Evolutionary conservation across 768 basidiomycete genomes (phyloP), one percentile per base, ranked within the genome.

Genomic region (Rickenella mellea): DNA sequence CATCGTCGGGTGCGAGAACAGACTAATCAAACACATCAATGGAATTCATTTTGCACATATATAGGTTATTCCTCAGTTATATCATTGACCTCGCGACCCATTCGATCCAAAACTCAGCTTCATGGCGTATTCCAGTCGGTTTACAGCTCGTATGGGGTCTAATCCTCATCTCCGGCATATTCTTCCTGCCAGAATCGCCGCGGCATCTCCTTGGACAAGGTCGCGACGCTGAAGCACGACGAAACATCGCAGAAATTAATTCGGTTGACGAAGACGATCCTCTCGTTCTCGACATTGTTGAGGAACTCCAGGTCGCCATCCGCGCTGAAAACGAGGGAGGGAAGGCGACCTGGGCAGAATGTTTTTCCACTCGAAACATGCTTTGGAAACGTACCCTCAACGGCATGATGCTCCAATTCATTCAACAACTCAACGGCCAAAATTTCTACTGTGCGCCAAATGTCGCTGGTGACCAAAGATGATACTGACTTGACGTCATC

Each of bases 391-490:
- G 85, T 41, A 87, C 83, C 11, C 55, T 66, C 26, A 86, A 85
- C 46, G 83, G 84, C n/a, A 83, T 84, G 78, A 83, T 84, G 78
- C 58, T 84, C 32, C 83, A 84, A 49, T 85, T 86, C 53, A 76
- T 88, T 40, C 83, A 87, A 49, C 83, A 87, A 50, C 59, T 87
- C 24, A 83, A 86, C 44, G 83, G 83, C 11, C 83, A 88, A 58
- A 86, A 83, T 55, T 85, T 84, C 60, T 83, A 82, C 58, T 83
- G 81, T 82, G 48, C 47, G 74, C 58, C 6, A 36, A 36, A 15
- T 19, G 7, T 7, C 30, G 20, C n/a, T 19, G 20, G n/a, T 32
- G 4, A 7, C 30, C 30, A n/a, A n/a, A 4, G 20, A 14, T 32
- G n/a, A n/a, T 19, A 3, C 33, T 36, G 19, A 36, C 12, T 36